Evolutionary conservation across 1,284 basidiomycete species (phyloP).

Genomic region (Phlebopus sp.): DNA sequence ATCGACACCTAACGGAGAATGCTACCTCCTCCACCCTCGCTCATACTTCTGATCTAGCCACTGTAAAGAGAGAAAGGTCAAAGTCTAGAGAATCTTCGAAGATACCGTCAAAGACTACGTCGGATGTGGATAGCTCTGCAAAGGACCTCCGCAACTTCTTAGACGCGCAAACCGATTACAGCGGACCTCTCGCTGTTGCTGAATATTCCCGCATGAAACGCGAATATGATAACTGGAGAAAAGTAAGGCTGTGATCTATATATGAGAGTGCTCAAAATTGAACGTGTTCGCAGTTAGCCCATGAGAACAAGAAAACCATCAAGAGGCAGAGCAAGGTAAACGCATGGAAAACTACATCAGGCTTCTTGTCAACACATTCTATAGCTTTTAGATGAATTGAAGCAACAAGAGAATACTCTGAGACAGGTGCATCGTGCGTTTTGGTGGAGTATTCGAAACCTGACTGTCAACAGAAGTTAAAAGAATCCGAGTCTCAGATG

Average conservation of each 20-base stretch:
- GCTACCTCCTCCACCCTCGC: slow-evolving; percentile 9
- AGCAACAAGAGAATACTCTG: slow-evolving; percentile 23
- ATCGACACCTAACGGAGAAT: slow-evolving; percentile 27
- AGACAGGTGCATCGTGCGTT: slow-evolving; percentile 17
- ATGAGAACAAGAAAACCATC: slow-evolving; percentile 48
- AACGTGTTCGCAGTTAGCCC: slow-evolving; percentile 37
- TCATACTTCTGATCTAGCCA: slow-evolving; percentile 13
- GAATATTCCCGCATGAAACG: slow-evolving; percentile 39
- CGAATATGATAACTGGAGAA: slow-evolving; percentile 45
- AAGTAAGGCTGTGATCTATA: slow-evolving; percentile 39
- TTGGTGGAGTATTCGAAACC: not conserved
- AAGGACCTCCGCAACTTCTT: slow-evolving; percentile 13
- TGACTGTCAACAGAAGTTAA: slow-evolving; percentile 38
- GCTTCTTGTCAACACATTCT: slow-evolving; percentile 19
- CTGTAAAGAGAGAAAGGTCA: slow-evolving; percentile 25
- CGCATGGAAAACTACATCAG: not conserved
- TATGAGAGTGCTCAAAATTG: slow-evolving; percentile 14
- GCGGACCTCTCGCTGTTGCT: slow-evolving; percentile 25
- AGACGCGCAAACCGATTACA: slow-evolving; percentile 29
- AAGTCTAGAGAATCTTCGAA: slow-evolving; percentile 29
- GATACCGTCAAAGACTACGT: slow-evolving; percentile 19
- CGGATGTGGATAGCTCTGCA: slow-evolving; percentile 29
- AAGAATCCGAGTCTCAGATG: slow-evolving; percentile 48
- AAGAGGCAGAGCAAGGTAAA: slow-evolving; percentile 59
- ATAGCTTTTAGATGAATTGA: slow-evolving; percentile 23